A percentile compares a stretch with the other conserved stretches of the same genome.
Evolutionary conservation across 352 stramenopile genomes (phyloP).

Genomic region (Pythium grandisporangium): DNA sequence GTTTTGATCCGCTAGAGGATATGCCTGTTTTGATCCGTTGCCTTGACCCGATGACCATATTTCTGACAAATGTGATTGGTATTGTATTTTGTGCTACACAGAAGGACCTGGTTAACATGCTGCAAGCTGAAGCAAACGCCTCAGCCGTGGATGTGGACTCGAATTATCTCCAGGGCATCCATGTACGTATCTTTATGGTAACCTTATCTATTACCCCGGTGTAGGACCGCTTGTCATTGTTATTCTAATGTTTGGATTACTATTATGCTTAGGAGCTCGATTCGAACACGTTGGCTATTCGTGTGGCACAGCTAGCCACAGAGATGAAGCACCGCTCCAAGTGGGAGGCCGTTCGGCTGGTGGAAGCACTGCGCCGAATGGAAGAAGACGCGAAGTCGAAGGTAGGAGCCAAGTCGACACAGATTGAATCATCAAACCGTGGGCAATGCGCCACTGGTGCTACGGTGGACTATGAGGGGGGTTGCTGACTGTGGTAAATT

Average conservation of each 20-base stretch:
- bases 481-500: too few species aligned
- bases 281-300: constrained; percentile 56
- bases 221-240: too few species aligned
- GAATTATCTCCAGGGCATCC: constrained; percentile 61
- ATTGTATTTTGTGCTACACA: too few species aligned
- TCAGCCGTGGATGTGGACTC: constrained; percentile 55
- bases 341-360: constrained; percentile 67
- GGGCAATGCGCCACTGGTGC: too few species aligned
- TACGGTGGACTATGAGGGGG: too few species aligned
- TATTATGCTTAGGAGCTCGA: constrained; percentile 41
- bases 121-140: constrained; percentile 50
- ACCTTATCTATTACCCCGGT: too few species aligned
- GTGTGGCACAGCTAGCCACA: constrained; percentile 65
- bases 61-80: too few species aligned
- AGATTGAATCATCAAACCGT: too few species aligned
- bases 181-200: constrained; percentile 23
- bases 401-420: constrained; percentile 4
- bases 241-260: background rate
- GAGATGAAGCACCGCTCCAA: constrained; percentile 86
- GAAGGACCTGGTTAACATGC: constrained; percentile 51
- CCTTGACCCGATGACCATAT: too few species aligned
- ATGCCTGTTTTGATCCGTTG: background rate
- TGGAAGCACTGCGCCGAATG: constrained; percentile 70
- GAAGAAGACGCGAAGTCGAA: constrained; percentile 73
- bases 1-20: background rate